A percentile compares a stretch with the other conserved stretches of the same genome.
Evolutionary conservation across 768 basidiomycete species (phyloP).

Genomic region (Kwoniella dendrophila): DNA sequence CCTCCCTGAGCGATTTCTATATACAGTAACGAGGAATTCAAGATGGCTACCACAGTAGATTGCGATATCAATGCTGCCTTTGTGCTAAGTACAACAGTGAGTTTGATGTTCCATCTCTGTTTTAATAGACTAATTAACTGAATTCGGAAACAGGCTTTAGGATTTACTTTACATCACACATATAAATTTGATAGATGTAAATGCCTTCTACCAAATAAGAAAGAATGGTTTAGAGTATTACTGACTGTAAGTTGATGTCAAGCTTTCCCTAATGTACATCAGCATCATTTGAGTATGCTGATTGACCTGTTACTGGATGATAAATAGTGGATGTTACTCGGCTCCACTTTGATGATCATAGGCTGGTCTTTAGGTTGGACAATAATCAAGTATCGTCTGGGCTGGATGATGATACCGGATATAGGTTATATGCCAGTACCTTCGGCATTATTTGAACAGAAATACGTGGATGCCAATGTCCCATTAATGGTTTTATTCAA

Average conservation of each 20-base stretch:
- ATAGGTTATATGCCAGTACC: conserved; percentile 33
- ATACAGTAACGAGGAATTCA: conserved; percentile 1
- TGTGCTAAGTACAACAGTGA: conserved; percentile 22
- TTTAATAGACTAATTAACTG: not conserved
- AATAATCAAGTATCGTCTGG: conserved; percentile 35
- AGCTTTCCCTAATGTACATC: not conserved
- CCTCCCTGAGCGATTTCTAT: no score
- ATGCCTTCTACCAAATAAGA: conserved; percentile 36
- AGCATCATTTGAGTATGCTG: conserved; percentile 2
- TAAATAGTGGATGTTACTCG: conserved; percentile 39
- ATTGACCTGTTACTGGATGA: no score
- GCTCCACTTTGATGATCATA: conserved; percentile 21
- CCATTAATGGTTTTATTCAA: conserved; percentile 33
- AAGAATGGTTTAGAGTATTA: conserved; percentile 43
- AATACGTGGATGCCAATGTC: conserved; percentile 20
- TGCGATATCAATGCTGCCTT: conserved; percentile 23
- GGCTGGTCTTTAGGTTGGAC: conserved; percentile 34
- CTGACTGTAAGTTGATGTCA: conserved; percentile 30
- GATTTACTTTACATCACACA: conserved; percentile 31
- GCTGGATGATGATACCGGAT: conserved; percentile 29
- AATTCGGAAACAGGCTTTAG: conserved; percentile 12
- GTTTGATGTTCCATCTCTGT: not conserved
- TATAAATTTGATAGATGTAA: conserved; percentile 39
- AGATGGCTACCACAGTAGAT: conserved; percentile 20
- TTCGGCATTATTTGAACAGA: conserved; percentile 21